phyloP scores from a whole-genome alignment of 176 grass and related monocot genomes.

The Rhipidocladum racemiflorum region DNA sequence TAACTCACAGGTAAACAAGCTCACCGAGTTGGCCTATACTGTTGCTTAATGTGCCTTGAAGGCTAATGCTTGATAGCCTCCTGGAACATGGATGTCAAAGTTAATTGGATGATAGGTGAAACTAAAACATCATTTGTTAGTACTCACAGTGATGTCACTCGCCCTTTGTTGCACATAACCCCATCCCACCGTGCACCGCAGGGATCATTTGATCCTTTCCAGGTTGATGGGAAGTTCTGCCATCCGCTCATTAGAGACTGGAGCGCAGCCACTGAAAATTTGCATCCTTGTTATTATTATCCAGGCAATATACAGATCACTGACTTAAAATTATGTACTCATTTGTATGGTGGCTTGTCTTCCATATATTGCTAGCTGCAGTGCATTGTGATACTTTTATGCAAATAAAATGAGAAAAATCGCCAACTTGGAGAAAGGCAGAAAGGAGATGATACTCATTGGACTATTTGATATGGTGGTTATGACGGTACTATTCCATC shows the following conservation, averaged over 20 bases:
- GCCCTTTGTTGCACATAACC: conserved; percentile 24
- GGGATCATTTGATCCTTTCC: conserved; percentile 43
- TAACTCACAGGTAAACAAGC: conserved; percentile 48
- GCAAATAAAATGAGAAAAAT: not conserved
- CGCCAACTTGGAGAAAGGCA: conserved; percentile 13
- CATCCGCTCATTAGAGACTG: conserved; percentile 37
- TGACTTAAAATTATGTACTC: not conserved
- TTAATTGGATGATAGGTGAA: conserved; percentile 7
- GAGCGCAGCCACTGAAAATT: conserved; percentile 39
- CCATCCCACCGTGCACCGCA: conserved; percentile 43
- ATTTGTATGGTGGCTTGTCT: conserved; percentile 1
- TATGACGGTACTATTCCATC: not conserved
- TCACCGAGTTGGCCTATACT: conserved; percentile 39
- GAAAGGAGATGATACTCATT: not conserved
- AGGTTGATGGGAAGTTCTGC: conserved; percentile 47
- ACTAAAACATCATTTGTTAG: not conserved
- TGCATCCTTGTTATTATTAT: conserved; percentile 27
- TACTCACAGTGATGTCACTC: conserved; percentile 44
- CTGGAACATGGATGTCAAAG: conserved; percentile 26
- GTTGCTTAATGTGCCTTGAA: conserved; percentile 40
- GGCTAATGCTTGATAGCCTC: conserved; percentile 42
- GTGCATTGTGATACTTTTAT: not conserved
- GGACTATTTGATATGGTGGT: not conserved
- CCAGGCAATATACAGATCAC: not conserved
- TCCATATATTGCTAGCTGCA: not conserved